Evolutionary conservation across 192 early-diverging fungal genomes (phyloP).

Genomic region (Rhizoclosmatium sp.): DNA sequence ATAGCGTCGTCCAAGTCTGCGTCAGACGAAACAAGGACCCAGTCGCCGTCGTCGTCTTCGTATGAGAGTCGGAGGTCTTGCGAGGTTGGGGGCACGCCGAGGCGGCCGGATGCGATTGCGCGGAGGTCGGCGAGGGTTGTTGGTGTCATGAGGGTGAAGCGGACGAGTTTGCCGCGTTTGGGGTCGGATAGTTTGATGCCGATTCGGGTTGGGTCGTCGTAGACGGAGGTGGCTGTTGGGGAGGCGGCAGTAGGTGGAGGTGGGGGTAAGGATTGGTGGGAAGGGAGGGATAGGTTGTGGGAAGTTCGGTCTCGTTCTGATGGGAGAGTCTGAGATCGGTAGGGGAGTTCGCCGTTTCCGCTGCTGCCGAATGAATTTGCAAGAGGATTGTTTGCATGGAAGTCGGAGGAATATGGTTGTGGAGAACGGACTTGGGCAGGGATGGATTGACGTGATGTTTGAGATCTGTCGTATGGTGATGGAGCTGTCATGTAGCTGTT

Average conservation of each 20-base stretch:
- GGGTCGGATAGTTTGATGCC: slow-evolving; percentile 46
- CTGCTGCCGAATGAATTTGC: not conserved
- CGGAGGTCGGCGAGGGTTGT: not conserved
- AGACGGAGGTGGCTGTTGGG: not conserved
- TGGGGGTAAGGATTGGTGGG: not conserved
- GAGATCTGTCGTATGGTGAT: not conserved
- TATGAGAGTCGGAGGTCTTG: slow-evolving; percentile 55
- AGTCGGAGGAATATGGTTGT: not conserved
- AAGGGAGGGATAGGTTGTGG: not conserved
- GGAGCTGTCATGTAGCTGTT: not conserved
- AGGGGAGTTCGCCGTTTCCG: not conserved
- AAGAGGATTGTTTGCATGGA: not conserved
- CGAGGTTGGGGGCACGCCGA: not conserved
- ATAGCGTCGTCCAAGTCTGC: slow-evolving; percentile 89
- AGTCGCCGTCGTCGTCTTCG: slow-evolving; percentile 94
- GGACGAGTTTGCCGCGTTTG: slow-evolving; percentile 31
- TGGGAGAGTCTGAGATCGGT: not conserved
- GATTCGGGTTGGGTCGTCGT: slow-evolving; percentile 1
- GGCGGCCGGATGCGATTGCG: not conserved
- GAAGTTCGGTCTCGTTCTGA: not conserved
- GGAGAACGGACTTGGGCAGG: slow-evolving; percentile 21
- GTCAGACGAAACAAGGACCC: slow-evolving; percentile 81
- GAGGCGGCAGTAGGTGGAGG: not conserved
- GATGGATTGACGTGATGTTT: not conserved
- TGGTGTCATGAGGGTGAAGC: slow-evolving; percentile 36